Evolutionary conservation across 1,284 basidiomycete genomes (phyloP), one percentile per base, ranked within the genome.

Genomic region (Sphagnurus paluster): DNA sequence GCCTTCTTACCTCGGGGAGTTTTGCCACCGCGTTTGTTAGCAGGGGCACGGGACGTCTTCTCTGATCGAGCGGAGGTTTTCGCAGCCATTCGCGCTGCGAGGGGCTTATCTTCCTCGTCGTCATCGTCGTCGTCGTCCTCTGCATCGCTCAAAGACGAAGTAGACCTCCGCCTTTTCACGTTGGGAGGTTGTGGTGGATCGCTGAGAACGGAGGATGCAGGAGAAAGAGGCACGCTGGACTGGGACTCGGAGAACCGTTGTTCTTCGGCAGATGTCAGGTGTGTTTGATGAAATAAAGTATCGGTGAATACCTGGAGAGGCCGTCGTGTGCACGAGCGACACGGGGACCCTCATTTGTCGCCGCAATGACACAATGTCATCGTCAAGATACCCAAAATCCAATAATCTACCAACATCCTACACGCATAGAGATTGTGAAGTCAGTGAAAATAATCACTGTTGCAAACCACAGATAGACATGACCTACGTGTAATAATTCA

Each of bases 371-470:
- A 74, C 62, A 38, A 90, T 79, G 62, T 89, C 79, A 32, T 79
- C 74, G 66, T 92, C 79, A 29, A 73, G 69, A 66, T 92, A 86
- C 52, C 80, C 74, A 63, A 97, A 88, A 66, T 93, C 86, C 10
- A 88, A 72, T 20, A 96, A 71, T 58, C 81, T 80, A 39, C 79
- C 80, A 39, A 77, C 75, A 64, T 92, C 90, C 88, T 95, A 21
- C 39, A 1, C n/a, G n/a, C 28, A 53, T 34, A 19, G 21, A 38
- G 8, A 17, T 44, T 50, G 33, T 49, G 44, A 24, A n/a, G 20
- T 34, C 23, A 32, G 13, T 35, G 11, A 23, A 21, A n/a, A n/a
- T n/a, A n/a, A n/a, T n/a, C n/a, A n/a, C n/a, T 14, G 26, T 29
- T 17, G 32, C 5, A 33, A 14, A 30, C 10, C 13, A 35, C 11